Evolutionary conservation across 2,329 filamentous ascomycete genomes (phyloP), one percentile per base, ranked within the genome.

Genomic region (Onygenales sp.): DNA sequence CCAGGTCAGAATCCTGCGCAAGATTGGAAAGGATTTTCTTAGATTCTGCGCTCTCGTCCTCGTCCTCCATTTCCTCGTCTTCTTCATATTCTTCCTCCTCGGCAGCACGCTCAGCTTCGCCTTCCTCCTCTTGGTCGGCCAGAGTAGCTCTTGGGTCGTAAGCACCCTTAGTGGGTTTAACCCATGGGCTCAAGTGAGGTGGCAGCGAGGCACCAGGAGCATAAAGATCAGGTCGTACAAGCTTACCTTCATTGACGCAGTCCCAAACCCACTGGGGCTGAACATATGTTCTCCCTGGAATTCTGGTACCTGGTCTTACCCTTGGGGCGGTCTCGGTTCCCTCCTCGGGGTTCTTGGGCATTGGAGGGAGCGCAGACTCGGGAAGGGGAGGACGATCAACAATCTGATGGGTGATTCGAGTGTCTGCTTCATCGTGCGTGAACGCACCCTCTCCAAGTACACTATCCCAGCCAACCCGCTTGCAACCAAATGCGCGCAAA

Each of bases 201-300:
- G 93, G 93, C 34, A 98, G 77, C 60, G 88, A 85, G 14, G 91
- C 86, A 14, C 93, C 93, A 2, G 93, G 93, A 0, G 86, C 88
- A 65, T 98, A 98, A 37, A 91, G 73, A 65, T 96, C 89, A 34
- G 91, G 83, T 59, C 87, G 81, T 68, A 96, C 84, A 53, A 98
- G 75, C 70, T 92, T 89, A 57, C 89, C 88, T 45, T 93, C 88
- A 68, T 98, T 98, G 68, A 95, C 76, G 63, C 88, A 92, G 66
- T 98, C 93, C 93, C 93, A 98, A 3, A 98, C 84, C 92, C 94
- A 98, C 68, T 98, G 93, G 17, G 93, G 93, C 74, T 98, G 93
- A 53, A 98, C 75, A 62, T 98, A 98, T 58, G 84, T 89, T 59
- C 93, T 81, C 37, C 92, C 92, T n/a, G 92, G 90, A 57, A 97